Percentiles rank a stretch among this genome's conserved stretches.
phyloP scores from a whole-genome alignment of 345 rosid genomes.

The Schrenkiella parvula region DNA sequence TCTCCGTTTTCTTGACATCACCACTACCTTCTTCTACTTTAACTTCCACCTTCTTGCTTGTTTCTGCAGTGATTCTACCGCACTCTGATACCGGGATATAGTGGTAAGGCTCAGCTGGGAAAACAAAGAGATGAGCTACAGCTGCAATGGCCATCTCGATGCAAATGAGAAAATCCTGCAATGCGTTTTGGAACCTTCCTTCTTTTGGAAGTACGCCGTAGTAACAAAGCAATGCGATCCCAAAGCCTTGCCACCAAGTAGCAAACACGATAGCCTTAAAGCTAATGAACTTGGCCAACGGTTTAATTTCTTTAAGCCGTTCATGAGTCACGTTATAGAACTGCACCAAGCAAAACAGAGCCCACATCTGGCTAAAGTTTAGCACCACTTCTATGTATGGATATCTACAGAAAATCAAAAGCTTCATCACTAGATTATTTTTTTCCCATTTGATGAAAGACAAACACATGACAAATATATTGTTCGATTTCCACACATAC shows the following conservation, averaged over 20 bases:
- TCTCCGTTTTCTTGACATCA: slow-evolving; percentile 44
- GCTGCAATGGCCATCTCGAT: slow-evolving; percentile 95
- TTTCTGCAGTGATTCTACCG: slow-evolving; percentile 41
- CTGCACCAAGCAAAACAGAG: slow-evolving; percentile 80
- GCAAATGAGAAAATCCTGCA: slow-evolving; percentile 84
- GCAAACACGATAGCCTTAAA: slow-evolving; percentile 92
- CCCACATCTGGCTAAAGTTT: slow-evolving; percentile 99
- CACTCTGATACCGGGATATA: slow-evolving; percentile 36
- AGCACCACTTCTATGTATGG: slow-evolving; percentile 65
- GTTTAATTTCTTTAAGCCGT: slow-evolving; percentile 68
- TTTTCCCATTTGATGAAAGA: neutral
- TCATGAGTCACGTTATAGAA: slow-evolving; percentile 79
- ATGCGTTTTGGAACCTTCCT: slow-evolving; percentile 47
- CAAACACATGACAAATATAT: neutral
- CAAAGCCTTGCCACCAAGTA: slow-evolving; percentile 97
- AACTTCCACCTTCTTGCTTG: slow-evolving; percentile 35
- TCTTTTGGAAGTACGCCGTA: slow-evolving; percentile 57
- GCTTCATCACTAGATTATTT: neutral
- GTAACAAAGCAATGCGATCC: slow-evolving; percentile 60
- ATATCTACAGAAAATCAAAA: slow-evolving; percentile 47
- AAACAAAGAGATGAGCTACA: slow-evolving; percentile 68
- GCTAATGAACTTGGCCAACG: slow-evolving; percentile 84
- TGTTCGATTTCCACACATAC: slow-evolving; percentile 33
- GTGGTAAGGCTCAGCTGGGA: slow-evolving; percentile 60
- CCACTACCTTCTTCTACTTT: slow-evolving; percentile 34